Evolutionary conservation across 495 filamentous ascomycete species (phyloP), one percentile per base, ranked within the genome.

Genomic region (Daldinia vernicosa): DNA sequence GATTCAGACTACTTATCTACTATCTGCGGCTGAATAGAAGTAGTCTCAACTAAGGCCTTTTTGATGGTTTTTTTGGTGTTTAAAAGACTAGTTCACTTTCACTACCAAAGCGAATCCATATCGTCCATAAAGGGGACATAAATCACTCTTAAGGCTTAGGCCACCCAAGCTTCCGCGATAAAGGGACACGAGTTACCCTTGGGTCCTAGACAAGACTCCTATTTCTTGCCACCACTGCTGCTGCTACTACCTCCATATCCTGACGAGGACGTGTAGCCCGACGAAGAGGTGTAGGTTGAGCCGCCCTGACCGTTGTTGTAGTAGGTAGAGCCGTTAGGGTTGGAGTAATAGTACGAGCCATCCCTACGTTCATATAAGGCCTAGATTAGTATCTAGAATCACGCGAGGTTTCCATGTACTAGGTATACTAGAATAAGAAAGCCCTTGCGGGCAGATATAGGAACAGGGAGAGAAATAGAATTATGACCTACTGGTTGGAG

Each of bases 291-390:
- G 71, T 85, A 85, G 11, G 72, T 80, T 14, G 81, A 82, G 43
- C 75, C 61, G 3, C 83, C 83, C 26, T 69, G 58, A 66, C 83
- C 81, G 56, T 81, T 74, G 74, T 83, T 82, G 78, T 82, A 76
- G 76, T 84, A 84, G 24, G 77, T 81, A 70, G 79, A 81, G 3
- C 82, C 81, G 60, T 88, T 80, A 45, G 86, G 76, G 76, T 89
- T 89, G 60, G 81, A 85, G 76, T 88, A 89, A 72, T 89, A 86
- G 80, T 88, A 89, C n/a, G 81, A 84, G 7, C 86, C 84, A 62
- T 89, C 65, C 3, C 83, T 85, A 60, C 11, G 9, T 6, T 12
- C n/a, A 6, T 17, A 14, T 17, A 14, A 39, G n/a, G 32, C 0
- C 14, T 30, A 17, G 26, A 12, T 57, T n/a, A 64, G 50, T 47